A percentile compares a stretch with the other conserved stretches of the same genome.
Conservation (phyloP, 805 yeast genomes). For the Yueomyces sp. region DNA sequence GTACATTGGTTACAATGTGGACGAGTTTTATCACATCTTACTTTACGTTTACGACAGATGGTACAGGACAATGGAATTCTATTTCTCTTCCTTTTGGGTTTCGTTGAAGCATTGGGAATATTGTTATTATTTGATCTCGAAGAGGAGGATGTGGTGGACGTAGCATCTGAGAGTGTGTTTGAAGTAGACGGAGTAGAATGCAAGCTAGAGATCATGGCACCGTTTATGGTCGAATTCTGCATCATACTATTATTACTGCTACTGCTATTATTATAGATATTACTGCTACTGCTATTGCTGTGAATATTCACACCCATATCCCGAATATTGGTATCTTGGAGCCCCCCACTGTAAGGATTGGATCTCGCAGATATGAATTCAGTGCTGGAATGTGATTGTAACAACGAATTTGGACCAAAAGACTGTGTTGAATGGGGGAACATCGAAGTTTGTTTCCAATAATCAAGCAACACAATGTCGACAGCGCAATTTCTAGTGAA, state of each 20-base stretch:
- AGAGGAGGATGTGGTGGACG: neutral
- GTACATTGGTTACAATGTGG: conserved; percentile 47
- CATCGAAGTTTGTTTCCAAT: too few species aligned
- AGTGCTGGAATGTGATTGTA: too few species aligned
- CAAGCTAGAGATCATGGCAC: neutral
- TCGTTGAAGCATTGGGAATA: conserved; percentile 2
- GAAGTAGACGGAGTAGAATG: neutral
- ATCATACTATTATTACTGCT: neutral
- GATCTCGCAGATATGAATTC: too few species aligned
- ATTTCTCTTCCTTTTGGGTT: conserved; percentile 28
- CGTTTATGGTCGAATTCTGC: neutral
- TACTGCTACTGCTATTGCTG: neutral
- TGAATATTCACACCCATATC: neutral
- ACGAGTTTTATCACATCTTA: conserved; percentile 36
- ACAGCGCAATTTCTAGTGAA: too few species aligned
- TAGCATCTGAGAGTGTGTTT: neutral
- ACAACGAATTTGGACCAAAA: too few species aligned
- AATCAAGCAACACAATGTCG: too few species aligned
- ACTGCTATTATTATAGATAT: neutral
- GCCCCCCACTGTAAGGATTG: too few species aligned
- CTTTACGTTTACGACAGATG: conserved; percentile 36
- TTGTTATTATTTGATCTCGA: neutral
- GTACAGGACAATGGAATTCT: conserved; percentile 36
- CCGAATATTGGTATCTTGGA: too few species aligned
- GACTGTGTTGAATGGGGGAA: too few species aligned